phyloP scores from a whole-genome alignment of 768 basidiomycete genomes.

The Agaricus sinodeliciosus region DNA sequence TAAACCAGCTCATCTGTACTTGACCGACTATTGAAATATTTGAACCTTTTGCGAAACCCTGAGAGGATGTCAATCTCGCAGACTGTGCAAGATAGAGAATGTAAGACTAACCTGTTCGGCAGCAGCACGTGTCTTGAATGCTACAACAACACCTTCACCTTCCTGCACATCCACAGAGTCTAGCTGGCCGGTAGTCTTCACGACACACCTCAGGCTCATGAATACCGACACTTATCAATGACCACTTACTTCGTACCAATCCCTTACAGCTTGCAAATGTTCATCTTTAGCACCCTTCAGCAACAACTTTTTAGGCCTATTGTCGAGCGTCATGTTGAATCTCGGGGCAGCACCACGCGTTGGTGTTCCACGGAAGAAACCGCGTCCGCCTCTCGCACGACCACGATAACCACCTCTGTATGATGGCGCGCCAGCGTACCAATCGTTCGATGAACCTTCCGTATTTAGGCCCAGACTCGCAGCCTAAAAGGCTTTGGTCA shows the following conservation, averaged over 20 bases:
- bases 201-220: conserved; percentile 4
- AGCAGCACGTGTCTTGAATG: conserved; percentile 63
- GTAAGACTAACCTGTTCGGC: conserved; percentile 61
- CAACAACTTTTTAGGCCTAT: conserved; percentile 75
- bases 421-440: conserved; percentile 21
- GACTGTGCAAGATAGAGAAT: background rate
- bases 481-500: conserved; percentile 37
- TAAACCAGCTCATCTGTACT: conserved; percentile 65
- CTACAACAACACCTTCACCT: conserved; percentile 53
- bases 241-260: conserved; percentile 74
- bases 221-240: background rate
- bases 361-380: conserved; percentile 47
- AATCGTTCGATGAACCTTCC: conserved; percentile 28
- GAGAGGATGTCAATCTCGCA: conserved; percentile 11
- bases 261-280: conserved; percentile 53
- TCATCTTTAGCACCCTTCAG: conserved; percentile 59
- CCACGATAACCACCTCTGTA: conserved; percentile 72
- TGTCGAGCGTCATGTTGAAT: conserved; percentile 83
- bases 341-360: conserved; percentile 63
- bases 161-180: conserved; percentile 55
- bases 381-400: conserved; percentile 53
- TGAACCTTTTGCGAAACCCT: conserved; percentile 70
- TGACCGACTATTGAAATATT: conserved; percentile 60
- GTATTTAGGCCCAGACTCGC: conserved; percentile 68
- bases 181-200: conserved; percentile 61